These are phyloP conservation scores for Prunus salicina DNA, from an alignment of 306 rosid species.

Conservation along the genomic window DNA sequence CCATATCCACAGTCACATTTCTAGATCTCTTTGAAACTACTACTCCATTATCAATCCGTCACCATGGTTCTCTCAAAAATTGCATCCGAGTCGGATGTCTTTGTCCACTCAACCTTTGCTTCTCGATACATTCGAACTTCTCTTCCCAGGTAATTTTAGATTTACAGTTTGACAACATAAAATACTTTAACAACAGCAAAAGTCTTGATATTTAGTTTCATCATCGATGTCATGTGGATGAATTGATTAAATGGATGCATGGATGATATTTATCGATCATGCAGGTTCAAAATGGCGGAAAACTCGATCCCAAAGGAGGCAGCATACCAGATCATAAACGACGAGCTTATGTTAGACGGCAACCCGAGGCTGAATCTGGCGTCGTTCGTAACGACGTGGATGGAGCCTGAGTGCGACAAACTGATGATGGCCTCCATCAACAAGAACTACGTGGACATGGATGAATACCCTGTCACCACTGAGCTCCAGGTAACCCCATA, in stretches of 20 bases:
- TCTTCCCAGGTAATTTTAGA: slow-evolving; percentile 62
- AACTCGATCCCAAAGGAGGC: slow-evolving; percentile 60
- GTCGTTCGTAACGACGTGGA: slow-evolving; percentile 62
- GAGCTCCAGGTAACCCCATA: slow-evolving; percentile 41
- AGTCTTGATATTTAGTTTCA: background rate
- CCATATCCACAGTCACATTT: background rate
- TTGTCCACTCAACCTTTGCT: slow-evolving; percentile 79
- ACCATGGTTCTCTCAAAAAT: slow-evolving; percentile 74
- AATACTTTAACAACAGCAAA: background rate
- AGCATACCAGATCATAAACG: slow-evolving; percentile 54
- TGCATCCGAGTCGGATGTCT: slow-evolving; percentile 53
- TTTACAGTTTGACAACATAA: background rate
- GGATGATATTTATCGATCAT: too few species aligned
- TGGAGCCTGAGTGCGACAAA: slow-evolving; percentile 64
- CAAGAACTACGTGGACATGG: slow-evolving; percentile 65
- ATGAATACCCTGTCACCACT: slow-evolving; percentile 59
- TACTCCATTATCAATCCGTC: background rate
- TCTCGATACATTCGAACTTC: slow-evolving; percentile 72
- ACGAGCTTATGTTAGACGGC: slow-evolving; percentile 57
- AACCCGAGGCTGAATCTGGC: slow-evolving; percentile 56
- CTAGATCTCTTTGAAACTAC: background rate
- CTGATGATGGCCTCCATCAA: slow-evolving; percentile 47
- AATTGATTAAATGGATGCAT: background rate
- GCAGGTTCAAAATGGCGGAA: slow-evolving; percentile 48
- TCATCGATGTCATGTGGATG: background rate